These are phyloP conservation scores for Dipteronia sinensis DNA, from an alignment of 345 rosid species.

Conservation along the genomic window DNA sequence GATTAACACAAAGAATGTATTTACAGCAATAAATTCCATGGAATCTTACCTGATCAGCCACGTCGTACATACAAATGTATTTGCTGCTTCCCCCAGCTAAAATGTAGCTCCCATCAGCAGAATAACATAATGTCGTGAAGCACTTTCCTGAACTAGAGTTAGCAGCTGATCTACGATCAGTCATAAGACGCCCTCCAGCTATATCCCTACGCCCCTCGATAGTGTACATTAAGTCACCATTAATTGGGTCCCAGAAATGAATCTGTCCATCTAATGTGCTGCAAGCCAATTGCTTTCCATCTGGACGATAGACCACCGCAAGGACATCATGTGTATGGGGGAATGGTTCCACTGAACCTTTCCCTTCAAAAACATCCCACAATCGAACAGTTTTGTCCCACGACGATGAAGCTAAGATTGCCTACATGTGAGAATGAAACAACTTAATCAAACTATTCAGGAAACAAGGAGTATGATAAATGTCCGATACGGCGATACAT, in stretches of 20 bases:
- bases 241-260: constrained; percentile 95
- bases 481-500: neutral
- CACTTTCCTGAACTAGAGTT: constrained; percentile 95
- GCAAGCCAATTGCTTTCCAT: constrained; percentile 90
- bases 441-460: constrained; percentile 15
- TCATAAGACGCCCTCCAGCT: constrained; percentile 89
- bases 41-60: constrained; percentile 84
- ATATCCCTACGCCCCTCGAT: constrained; percentile 98
- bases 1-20: neutral
- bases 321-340: constrained; percentile 91
- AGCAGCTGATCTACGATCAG: constrained; percentile 91
- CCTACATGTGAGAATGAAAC: constrained; percentile 36
- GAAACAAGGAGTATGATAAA: constrained; percentile 4
- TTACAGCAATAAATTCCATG: neutral
- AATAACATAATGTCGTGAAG: constrained; percentile 86
- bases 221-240: constrained; percentile 85
- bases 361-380: constrained; percentile 96
- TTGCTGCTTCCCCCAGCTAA: constrained; percentile 96
- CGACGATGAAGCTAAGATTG: constrained; percentile 87
- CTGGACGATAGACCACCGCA: constrained; percentile 87
- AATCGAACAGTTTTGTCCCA: constrained; percentile 94
- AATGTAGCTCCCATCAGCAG: constrained; percentile 95
- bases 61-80: constrained; percentile 95
- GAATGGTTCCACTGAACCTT: constrained; percentile 85
- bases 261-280: constrained; percentile 94